Evolutionary conservation across 2,329 filamentous ascomycete genomes (phyloP).

Genomic region (Hirsutella rhossiliensis): DNA sequence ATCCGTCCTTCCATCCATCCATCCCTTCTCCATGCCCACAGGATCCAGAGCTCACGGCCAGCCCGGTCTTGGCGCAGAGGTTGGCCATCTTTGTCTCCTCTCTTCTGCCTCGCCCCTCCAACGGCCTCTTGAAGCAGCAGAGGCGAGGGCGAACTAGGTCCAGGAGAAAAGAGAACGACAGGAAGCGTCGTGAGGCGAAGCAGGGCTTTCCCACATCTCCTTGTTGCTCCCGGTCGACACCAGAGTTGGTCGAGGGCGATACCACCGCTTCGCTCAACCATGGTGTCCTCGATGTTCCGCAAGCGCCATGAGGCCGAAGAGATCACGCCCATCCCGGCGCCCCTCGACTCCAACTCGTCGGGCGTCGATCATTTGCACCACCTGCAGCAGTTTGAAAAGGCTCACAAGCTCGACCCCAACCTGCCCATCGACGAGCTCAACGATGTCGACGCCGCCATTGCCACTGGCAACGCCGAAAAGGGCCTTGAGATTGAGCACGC

Average conservation of each 20-base stretch:
- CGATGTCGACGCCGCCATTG: slow-evolving; percentile 46
- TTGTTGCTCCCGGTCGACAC: too few species aligned
- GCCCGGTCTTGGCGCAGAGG: not conserved
- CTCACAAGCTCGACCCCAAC: slow-evolving; percentile 53
- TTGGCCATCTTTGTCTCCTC: not conserved
- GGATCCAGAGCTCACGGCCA: not conserved
- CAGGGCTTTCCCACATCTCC: too few species aligned
- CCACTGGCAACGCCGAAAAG: slow-evolving; percentile 41
- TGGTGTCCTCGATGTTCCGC: slow-evolving; percentile 27
- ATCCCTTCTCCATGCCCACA: not conserved
- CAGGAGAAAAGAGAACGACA: too few species aligned
- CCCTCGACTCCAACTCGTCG: slow-evolving; percentile 25
- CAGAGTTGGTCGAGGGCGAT: too few species aligned
- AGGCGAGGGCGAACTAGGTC: not conserved
- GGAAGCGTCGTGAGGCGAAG: too few species aligned
- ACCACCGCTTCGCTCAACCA: slow-evolving; percentile 5
- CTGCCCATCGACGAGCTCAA: slow-evolving; percentile 49
- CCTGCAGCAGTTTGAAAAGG: slow-evolving; percentile 44
- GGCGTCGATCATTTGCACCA: slow-evolving; percentile 29
- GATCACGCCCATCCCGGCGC: slow-evolving; percentile 28
- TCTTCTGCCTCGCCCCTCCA: not conserved
- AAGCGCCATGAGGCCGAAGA: slow-evolving; percentile 33
- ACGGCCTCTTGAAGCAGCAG: not conserved
- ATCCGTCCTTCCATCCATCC: not conserved
- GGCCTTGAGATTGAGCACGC: slow-evolving; percentile 45